Base-by-base conservation (phyloP, 2,329 filamentous ascomycete species). In the Epicoccum sorghinum region DNA sequence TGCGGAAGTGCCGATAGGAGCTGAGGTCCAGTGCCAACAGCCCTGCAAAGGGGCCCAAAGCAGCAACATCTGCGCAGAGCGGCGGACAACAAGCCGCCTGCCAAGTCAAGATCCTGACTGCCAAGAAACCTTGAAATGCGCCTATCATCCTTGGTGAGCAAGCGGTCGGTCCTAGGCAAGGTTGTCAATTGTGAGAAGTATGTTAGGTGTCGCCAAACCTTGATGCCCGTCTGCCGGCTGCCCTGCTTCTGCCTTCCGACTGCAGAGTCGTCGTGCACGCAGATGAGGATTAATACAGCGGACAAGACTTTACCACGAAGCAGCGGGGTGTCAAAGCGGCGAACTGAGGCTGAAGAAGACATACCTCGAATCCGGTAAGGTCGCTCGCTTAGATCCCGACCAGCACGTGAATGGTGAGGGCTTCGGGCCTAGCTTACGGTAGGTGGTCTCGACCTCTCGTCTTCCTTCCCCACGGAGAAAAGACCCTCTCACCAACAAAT, bases 91-190 rank as follows among this genome's bases (percentile, higher is more conserved):
- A 14, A 36, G 27, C 27, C 6, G 27, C 27, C 8, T 13, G 38
- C 33, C 25, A 47, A 41, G 30, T 14, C 33, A 33, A 47, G 32
- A 38, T 37, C 22, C 32, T 14, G 27, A 7, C 27, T 5, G 36
- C 41, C 45, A 55, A 55, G 45, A 46, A 55, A 23, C 35, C 46
- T 55, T 42, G 35, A 45, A 41, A 29, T 27, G 39, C 18, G 14
- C 18, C 18, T 30, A 24, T 33, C 42, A 36, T 12, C 18, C 25
- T 35, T 27, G 32, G 12, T 38, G 38, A 24, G 37, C 33, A 42
- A 39, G 35, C 14, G 5, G 43, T 10, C 32, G 14, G 38, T n/a
- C 23, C n/a, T 22, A 32, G n/a, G 39, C 24, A 30, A 18, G 35
- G 4, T 36, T 27, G 41, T 33, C 44, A 44, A 14, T 4, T 45